These are phyloP conservation scores for Ceratobasidium sp. DNA, from an alignment of 1,284 basidiomycete genomes.

Conservation along the genomic window DNA sequence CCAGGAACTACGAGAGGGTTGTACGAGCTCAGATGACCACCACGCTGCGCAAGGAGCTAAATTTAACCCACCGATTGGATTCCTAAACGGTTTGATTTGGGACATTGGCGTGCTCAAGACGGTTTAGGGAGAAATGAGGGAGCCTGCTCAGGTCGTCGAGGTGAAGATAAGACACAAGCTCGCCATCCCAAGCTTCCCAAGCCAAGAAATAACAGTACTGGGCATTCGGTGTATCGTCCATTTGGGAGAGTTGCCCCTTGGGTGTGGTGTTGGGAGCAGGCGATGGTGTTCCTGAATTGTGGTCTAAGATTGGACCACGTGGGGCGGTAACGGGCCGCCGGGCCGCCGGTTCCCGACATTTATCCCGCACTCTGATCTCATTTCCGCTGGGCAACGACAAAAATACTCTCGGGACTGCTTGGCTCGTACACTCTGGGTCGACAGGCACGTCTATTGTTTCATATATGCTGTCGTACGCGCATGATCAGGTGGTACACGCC, in stretches of 20 bases:
- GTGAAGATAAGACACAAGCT: background rate
- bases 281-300: constrained; percentile 14
- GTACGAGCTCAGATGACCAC: background rate
- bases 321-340: constrained; percentile 34
- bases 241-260: background rate
- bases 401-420: constrained; percentile 28
- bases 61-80: constrained; percentile 43
- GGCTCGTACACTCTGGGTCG: constrained; percentile 12
- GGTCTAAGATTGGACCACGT: constrained; percentile 40
- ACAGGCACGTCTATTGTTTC: background rate
- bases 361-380: constrained; percentile 16
- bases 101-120: background rate
- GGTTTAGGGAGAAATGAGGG: background rate
- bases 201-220: constrained; percentile 16
- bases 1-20: constrained; percentile 38
- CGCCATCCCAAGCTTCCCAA: background rate
- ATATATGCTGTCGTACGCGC: background rate
- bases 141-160: background rate
- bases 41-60: background rate
- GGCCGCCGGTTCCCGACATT: constrained; percentile 20
- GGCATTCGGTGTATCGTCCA: background rate
- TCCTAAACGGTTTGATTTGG: constrained; percentile 32
- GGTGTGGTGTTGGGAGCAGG: background rate
- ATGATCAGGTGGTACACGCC: constrained; percentile 22
- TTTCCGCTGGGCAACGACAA: constrained; percentile 23